phyloP scores from a whole-genome alignment of 2,329 filamentous ascomycete species.

The Sclerotinia minor region DNA sequence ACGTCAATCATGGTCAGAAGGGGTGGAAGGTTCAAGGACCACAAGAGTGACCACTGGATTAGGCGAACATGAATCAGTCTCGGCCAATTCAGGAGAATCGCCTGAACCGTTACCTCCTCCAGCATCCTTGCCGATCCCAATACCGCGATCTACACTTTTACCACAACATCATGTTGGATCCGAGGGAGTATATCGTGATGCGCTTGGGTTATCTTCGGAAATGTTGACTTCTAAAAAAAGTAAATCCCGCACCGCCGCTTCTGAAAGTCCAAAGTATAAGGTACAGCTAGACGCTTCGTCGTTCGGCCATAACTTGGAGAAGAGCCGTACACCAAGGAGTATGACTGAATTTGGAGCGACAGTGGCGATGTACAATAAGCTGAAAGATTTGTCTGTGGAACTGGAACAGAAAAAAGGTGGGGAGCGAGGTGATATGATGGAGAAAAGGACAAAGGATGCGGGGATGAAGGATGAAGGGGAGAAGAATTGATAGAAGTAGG shows the following conservation, averaged over 20 bases:
- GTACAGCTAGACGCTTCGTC: background rate
- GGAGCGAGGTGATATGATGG: background rate
- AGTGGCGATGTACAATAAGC: background rate
- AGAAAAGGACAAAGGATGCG: background rate
- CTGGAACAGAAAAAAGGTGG: background rate
- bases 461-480: background rate
- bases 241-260: background rate
- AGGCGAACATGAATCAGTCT: background rate
- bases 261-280: background rate
- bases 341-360: conserved; percentile 2
- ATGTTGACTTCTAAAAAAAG: background rate
- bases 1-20: background rate
- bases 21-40: background rate
- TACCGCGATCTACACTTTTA: background rate
- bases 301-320: background rate
- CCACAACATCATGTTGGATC: background rate
- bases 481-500: background rate
- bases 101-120: background rate
- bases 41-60: background rate
- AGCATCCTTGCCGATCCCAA: background rate
- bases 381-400: background rate
- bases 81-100: background rate
- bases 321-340: no score
- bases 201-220: background rate
- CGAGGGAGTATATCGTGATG: background rate